Base-by-base conservation (phyloP, 2,329 filamentous ascomycete genomes). In the Penicillium sp. region DNA sequence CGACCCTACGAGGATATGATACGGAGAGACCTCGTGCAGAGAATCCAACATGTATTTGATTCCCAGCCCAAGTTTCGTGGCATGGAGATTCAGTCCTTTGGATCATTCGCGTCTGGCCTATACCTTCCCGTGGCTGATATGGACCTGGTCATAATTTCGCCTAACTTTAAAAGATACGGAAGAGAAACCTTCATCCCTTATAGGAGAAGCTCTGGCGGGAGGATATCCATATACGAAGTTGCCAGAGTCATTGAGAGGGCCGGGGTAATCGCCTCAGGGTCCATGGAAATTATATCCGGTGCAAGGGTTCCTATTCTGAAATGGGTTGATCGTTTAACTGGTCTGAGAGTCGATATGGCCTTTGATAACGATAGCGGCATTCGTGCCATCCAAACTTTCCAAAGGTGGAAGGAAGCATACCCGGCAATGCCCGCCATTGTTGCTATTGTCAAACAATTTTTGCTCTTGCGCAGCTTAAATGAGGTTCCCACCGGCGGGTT, bases 241-340 rank as follows among this genome's bases (percentile, higher is more conserved):
- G 77, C 79, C n/a, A 40, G 56, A 30, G 45, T 58, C 11, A 20
- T 58, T 16, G 56, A 58, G 26, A 54, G 56, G 12, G 73, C 72
- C 7, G 82, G 86, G 54, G 75, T 96, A 2, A 72, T 79, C 24
- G 69, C 70, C 1, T 74, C 81, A 21, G 74, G 79, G 2, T 79
- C 83, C 1, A 79, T 91, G 30, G 82, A 89, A 63, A 80, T 88
- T 33, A 90, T 99, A 62, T 67, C 81, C 1, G 79, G 81, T 62
- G 92, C 94, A 21, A 91, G 89, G 65, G 92, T 99, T 2, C 94
- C 94, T 0, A 84, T 99, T 54, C 84, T 97, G 73, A 99, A 99
- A 71, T 97, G 90, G 66, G 81, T 90, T 46, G 94, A 99, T 67
- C 80, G 77, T 55, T 66, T 81, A 53, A 97, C 92, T 1, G 86